phyloP scores from a whole-genome alignment of 176 grass and related monocot genomes.

The Tillandsia leiboldiana region DNA sequence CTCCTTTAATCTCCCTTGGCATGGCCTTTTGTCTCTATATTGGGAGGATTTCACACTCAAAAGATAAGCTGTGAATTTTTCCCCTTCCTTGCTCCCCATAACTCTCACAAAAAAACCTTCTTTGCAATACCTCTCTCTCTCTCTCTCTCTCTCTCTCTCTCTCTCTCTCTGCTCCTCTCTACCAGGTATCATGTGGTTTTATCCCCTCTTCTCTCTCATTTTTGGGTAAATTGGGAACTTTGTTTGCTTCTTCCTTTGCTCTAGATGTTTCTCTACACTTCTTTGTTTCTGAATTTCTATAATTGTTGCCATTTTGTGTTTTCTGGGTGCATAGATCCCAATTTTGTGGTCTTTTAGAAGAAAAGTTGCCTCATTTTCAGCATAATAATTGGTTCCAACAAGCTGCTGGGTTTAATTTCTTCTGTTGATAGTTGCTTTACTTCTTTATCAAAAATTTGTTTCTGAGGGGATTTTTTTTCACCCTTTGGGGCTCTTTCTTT shows the following conservation, averaged over 20 bases:
- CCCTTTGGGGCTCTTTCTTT: background rate
- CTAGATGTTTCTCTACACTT: too few species aligned
- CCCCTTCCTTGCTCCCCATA: slow-evolving; percentile 21
- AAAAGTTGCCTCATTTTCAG: slow-evolving; percentile 2
- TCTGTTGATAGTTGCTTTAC: background rate
- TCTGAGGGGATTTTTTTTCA: background rate
- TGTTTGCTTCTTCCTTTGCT: background rate
- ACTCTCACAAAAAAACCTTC: background rate
- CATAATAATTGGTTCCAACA: slow-evolving; percentile 5
- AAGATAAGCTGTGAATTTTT: slow-evolving; percentile 23
- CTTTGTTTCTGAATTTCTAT: too few species aligned
- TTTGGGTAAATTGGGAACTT: background rate
- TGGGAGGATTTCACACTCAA: slow-evolving; percentile 37
- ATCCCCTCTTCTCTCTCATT: slow-evolving; percentile 14
- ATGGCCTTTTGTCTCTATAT: slow-evolving; percentile 42
- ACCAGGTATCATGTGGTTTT: slow-evolving; percentile 14
- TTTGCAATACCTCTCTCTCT: slow-evolving; percentile 8
- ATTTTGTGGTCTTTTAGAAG: background rate
- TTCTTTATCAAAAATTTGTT: background rate
- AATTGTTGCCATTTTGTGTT: slow-evolving; percentile 16
- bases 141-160: slow-evolving; percentile 20
- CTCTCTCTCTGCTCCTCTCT: background rate
- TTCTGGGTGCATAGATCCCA: slow-evolving; percentile 28
- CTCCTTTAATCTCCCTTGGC: slow-evolving; percentile 49
- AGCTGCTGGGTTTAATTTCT: slow-evolving; percentile 8